A percentile compares a stretch with the other conserved stretches of the same genome.
These are phyloP conservation scores for Eurotiales sp. DNA, from an alignment of 2,329 filamentous ascomycete species.

Conservation along the genomic window DNA sequence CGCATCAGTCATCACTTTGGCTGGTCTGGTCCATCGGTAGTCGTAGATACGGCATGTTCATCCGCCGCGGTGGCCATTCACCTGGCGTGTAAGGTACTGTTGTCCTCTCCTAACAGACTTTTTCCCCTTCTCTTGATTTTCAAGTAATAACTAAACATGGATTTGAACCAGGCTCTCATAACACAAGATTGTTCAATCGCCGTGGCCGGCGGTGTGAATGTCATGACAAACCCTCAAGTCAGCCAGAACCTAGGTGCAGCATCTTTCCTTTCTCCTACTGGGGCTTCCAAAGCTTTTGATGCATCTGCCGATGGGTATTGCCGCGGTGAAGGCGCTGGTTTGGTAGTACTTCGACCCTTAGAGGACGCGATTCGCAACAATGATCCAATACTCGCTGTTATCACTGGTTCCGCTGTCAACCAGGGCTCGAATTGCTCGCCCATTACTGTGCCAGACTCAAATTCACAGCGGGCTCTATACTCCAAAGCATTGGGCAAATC, in stretches of 20 bases:
- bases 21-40: constrained; percentile 42
- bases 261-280: constrained; percentile 52
- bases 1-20: constrained; percentile 42
- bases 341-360: constrained; percentile 50
- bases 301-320: constrained; percentile 46
- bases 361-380: constrained; percentile 43
- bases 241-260: constrained; percentile 31
- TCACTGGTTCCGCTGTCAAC: constrained; percentile 28
- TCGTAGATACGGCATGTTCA: constrained; percentile 43
- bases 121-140: too few relatives aligned
- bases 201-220: constrained; percentile 21
- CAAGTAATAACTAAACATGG: not conserved
- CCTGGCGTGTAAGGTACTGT: constrained; percentile 17
- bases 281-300: constrained; percentile 49
- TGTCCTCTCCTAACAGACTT: too few relatives aligned
- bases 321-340: constrained; percentile 49
- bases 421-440: constrained; percentile 21
- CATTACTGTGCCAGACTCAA: not conserved
- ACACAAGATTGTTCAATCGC: constrained; percentile 22
- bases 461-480: not conserved
- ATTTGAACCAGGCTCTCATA: constrained; percentile 5
- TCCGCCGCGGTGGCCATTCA: constrained; percentile 36
- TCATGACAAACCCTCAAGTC: constrained; percentile 26
- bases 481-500: not conserved
- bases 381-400: constrained; percentile 39